phyloP scores from a whole-genome alignment of 495 filamentous ascomycete genomes.

The Penicillium ochrochloron region DNA sequence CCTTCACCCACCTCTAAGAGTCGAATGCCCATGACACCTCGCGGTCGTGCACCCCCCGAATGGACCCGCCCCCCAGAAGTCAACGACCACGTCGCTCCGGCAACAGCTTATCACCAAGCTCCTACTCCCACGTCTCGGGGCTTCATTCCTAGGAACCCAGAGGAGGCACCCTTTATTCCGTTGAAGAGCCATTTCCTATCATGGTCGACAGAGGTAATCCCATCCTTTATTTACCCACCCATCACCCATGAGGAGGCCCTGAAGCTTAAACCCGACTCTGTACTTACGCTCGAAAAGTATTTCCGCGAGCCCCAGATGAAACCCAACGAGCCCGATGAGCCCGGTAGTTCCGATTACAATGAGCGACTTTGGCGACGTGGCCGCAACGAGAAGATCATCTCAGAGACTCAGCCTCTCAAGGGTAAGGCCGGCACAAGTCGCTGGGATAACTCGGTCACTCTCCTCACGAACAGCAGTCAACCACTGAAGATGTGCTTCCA shows the following conservation, averaged over 20 bases:
- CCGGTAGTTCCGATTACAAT: conserved; percentile 97
- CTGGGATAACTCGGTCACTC: conserved; percentile 77
- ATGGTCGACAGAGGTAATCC: conserved; percentile 84
- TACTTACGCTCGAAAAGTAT: conserved; percentile 61
- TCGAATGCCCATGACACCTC: conserved; percentile 53
- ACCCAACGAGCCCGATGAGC: conserved; percentile 91
- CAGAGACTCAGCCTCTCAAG: conserved; percentile 91
- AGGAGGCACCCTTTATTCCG: conserved; percentile 65
- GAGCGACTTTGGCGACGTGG: conserved; percentile 89
- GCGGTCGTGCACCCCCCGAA: conserved; percentile 67
- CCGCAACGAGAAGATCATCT: conserved; percentile 89
- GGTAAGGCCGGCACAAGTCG: conserved; percentile 77
- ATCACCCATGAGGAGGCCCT: conserved; percentile 12
- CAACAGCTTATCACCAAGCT: conserved; percentile 74
- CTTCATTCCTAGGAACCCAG: conserved; percentile 64
- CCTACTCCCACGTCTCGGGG: conserved; percentile 75
- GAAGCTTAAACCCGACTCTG: conserved; percentile 18
- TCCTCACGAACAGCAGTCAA: conserved; percentile 85
- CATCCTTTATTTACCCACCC: conserved; percentile 22
- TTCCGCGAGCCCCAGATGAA: conserved; percentile 99
- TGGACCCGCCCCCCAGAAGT: conserved; percentile 80
- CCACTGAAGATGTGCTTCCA: conserved; percentile 94
- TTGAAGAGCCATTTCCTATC: conserved; percentile 84
- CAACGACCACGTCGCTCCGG: conserved; percentile 67
- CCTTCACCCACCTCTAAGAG: conserved; percentile 42